These are phyloP conservation scores for Prototheca stagnorum DNA, from an alignment of 163 green algal genomes.

Conservation along the genomic window DNA sequence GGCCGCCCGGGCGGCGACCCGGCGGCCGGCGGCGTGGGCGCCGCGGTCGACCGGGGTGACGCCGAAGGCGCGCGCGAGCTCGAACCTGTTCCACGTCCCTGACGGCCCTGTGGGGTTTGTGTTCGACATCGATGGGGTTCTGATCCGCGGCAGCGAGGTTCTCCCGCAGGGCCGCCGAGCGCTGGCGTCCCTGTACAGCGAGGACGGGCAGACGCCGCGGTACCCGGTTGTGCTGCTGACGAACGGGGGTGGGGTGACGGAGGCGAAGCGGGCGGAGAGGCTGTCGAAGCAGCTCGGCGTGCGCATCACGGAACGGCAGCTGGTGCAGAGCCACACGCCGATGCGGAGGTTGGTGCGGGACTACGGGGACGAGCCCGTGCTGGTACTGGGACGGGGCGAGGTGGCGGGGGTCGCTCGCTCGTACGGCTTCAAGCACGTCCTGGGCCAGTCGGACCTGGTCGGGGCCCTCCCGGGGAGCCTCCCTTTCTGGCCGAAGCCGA, in stretches of 20 bases:
- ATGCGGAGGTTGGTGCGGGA: constrained; percentile 31
- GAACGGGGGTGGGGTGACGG: constrained; percentile 59
- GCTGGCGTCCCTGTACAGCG: constrained; percentile 22
- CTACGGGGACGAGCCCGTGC: constrained; percentile 31
- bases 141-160: constrained; percentile 38
- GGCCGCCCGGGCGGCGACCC: too few species aligned
- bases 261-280: constrained; percentile 45
- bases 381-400: constrained; percentile 44
- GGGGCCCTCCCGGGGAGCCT: constrained; percentile 20
- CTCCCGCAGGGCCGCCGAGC: constrained; percentile 27
- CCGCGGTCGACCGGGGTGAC: too few species aligned
- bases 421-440: constrained; percentile 36
- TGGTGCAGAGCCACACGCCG: constrained; percentile 63
- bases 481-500: constrained; percentile 26
- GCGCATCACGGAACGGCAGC: constrained; percentile 27
- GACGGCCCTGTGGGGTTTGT: constrained; percentile 27
- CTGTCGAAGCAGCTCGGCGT: constrained; percentile 41
- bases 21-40: too few species aligned
- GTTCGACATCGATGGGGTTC: constrained; percentile 67
- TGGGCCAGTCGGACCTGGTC: constrained; percentile 34
- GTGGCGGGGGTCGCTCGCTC: constrained; percentile 13
- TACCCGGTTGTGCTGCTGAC: constrained; percentile 60
- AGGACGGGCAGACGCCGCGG: constrained; percentile 5
- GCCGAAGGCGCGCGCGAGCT: too few species aligned
- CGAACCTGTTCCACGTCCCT: too few species aligned